Base-by-base conservation (phyloP, 1,284 basidiomycete genomes). In the Naganishia sp. region DNA sequence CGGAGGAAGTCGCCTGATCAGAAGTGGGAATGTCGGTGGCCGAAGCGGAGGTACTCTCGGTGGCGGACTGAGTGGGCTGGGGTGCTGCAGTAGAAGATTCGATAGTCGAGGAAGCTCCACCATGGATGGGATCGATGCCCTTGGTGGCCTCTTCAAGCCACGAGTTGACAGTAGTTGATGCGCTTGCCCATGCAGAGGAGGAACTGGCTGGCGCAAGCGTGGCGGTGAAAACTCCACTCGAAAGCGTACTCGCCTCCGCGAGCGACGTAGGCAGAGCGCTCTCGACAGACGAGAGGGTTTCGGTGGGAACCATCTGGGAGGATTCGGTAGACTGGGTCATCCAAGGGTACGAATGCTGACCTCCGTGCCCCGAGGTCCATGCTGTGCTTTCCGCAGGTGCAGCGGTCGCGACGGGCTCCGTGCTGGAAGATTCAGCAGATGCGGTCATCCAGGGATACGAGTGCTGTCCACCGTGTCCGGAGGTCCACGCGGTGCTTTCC, bases 301-400 rank as follows among this genome's bases (percentile, higher is more conserved):
- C 56, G 33, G 33, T 55, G 28, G 64, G 25, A 36, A 23, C 43
- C 11, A 39, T 45, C 5, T 7, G 31, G 15, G 60, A 44, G 9
- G 48, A 39, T 23, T 36, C 54, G 53, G 64, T 36, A 43, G 13
- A 18, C 46, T 48, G 31, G 10, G 56, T 66, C 55, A 59, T 48
- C 64, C 66, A 64, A 33, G 66, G 66, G 28, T 68, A 68, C 16
- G 66, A 49, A 49, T 68, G 66, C 28, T 68, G 66, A n/a, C 63
- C 61, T 11, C 61, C 66, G 6, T 55, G 44, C 36, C 66, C 66
- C 11, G 50, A 46, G 6, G 44, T 54, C 28, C 36, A 36, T 9
- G 48, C 39, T n/a, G 64, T 33, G 16, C 46, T 52, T 36, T 43
- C 57, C 18, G 57, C n/a, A 4, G 56, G 25, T 21, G 44, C 64